Evolutionary conservation across 306 rosid species (phyloP), one percentile per base, ranked within the genome.

Genomic region (Pyrus pyrifolia): DNA sequence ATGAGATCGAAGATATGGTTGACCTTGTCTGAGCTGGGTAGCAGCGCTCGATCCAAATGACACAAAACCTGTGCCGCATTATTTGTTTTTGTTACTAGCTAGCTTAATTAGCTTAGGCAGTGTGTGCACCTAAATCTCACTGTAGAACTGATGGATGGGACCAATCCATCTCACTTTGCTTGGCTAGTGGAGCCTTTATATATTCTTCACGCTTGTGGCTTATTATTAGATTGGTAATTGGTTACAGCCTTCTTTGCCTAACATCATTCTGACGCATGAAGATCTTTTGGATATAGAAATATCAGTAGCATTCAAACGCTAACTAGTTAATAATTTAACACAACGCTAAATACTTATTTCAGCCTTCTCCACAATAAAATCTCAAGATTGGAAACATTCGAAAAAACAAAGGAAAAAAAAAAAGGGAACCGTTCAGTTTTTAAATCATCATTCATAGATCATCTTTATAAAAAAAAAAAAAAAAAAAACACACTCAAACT

Each of bases 111-210:
- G 55, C 55, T 49, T 58, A 11, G 25, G 23, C 6, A 13, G 67
- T 61, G 67, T 29, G 10, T 4, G 35, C 18, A 70, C 52, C 66
- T 65, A 11, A 33, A 6, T 42, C 51, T 51, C 35, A 71, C 27
- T 25, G 59, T 45, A 61, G 21, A 49, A 15, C 0, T 4, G 53
- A 4, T 15, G 53, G 67, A 81, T 59, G 83, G 92, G 87, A 46
- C 84, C 90, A 81, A 77, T 68, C 86, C 90, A 86, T 82, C 76
- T 72, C 73, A 11, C 82, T 80, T 74, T 86, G 90, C 77, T 88
- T 27, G 15, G 15, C 3, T 78, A 84, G 89, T 88, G 90, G 90
- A 68, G 4, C 30, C 31, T 70, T 79, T 49, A 72, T 52, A 30
- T 70, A 33, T 67, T 71, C 71, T 53, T 59, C 80, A 73, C 63